Percentiles rank a stretch among this genome's conserved stretches.
Conservation (phyloP, 441 rosid species). For the Sinapis alba region DNA sequence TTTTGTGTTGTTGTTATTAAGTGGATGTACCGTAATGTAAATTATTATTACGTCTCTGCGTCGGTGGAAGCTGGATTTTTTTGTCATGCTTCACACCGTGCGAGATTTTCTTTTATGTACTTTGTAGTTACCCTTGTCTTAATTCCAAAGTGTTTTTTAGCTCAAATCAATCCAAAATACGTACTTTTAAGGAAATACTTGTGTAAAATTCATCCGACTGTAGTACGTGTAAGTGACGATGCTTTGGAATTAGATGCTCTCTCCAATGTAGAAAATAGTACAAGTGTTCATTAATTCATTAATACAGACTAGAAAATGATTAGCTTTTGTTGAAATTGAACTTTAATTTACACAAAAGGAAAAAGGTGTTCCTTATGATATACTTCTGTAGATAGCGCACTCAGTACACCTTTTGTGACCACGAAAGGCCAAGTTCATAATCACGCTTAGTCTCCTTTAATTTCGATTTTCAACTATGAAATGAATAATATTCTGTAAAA, state of each 20-base stretch:
- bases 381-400: not conserved
- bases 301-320: too few relatives aligned
- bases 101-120: constrained; percentile 5
- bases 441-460: not conserved
- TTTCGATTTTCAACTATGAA: not conserved
- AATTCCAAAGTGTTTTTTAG: not conserved
- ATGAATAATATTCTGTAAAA: not conserved
- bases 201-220: too few relatives aligned
- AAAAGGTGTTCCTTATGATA: too few relatives aligned
- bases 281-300: too few relatives aligned
- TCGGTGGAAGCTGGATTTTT: constrained; percentile 45
- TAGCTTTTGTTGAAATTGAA: too few relatives aligned
- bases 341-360: too few relatives aligned
- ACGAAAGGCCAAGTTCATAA: not conserved
- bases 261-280: too few relatives aligned
- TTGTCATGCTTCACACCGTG: constrained; percentile 46
- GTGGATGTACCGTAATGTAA: constrained; percentile 6
- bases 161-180: too few relatives aligned
- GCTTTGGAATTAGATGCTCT: too few relatives aligned
- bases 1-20: constrained; percentile 18
- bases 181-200: too few relatives aligned
- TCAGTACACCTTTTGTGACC: not conserved
- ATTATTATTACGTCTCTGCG: constrained; percentile 27
- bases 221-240: not conserved
- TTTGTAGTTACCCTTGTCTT: not conserved